Percentiles rank a stretch among this genome's conserved stretches.
Conservation (phyloP, 495 filamentous ascomycete species). For the Penicillium waksmanii region DNA sequence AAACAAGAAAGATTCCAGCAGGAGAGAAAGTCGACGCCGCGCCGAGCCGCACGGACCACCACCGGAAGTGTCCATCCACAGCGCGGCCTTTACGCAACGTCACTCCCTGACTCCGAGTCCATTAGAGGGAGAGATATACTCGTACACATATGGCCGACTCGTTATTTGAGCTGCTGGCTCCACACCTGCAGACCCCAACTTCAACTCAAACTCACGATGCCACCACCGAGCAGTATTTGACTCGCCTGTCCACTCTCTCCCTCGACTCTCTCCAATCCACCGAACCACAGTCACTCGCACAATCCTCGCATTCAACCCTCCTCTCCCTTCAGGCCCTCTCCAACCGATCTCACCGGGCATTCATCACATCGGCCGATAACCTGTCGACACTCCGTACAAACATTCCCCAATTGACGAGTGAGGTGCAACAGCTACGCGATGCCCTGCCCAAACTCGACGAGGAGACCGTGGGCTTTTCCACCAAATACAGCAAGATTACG, state of each 20-base stretch:
- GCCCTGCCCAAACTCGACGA: constrained; percentile 79
- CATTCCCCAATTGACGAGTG: constrained; percentile 67
- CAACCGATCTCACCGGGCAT: constrained; percentile 86
- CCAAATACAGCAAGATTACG: constrained; percentile 74
- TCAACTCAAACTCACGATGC: constrained; percentile 39
- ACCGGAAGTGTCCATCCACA: constrained; percentile 26
- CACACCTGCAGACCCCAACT: constrained; percentile 50
- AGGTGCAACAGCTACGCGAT: constrained; percentile 66
- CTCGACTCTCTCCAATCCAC: constrained; percentile 69
- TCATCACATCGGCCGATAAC: constrained; percentile 79
- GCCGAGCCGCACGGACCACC: constrained; percentile 34
- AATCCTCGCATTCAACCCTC: constrained; percentile 79
- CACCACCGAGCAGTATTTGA: constrained; percentile 69
- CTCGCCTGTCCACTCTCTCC: constrained; percentile 76
- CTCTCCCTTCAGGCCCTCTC: constrained; percentile 87
- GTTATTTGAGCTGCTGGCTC: constrained; percentile 72
- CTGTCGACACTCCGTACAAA: constrained; percentile 69
- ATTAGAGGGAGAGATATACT: background rate
- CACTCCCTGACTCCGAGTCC: constrained; percentile 7
- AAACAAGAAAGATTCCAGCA: background rate
- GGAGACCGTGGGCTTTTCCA: constrained; percentile 77
- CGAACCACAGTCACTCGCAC: constrained; percentile 79
- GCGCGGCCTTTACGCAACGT: constrained; percentile 22
- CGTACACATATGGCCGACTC: constrained; percentile 62
- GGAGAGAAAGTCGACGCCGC: constrained; percentile 4